phyloP scores from a whole-genome alignment of 2,329 filamentous ascomycete genomes.

The Pezicula neosporulosa region DNA sequence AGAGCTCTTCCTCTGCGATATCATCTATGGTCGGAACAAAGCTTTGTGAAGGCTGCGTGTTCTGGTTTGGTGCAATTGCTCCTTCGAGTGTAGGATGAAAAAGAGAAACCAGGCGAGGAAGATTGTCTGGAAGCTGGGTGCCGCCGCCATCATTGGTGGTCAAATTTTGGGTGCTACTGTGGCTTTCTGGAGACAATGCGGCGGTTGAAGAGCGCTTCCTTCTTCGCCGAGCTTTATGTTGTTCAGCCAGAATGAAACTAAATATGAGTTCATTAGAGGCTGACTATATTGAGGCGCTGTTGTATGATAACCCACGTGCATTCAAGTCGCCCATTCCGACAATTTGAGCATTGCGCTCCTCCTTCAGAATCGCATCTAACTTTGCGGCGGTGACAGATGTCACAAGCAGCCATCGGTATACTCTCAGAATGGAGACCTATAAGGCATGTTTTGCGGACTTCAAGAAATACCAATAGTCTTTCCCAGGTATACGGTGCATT shows the following conservation, averaged over 20 bases:
- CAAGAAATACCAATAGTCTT: too few species aligned
- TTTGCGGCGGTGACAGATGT: constrained; percentile 13
- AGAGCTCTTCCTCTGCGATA: constrained; percentile 4
- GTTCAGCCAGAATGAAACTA: background rate
- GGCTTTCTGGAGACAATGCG: background rate
- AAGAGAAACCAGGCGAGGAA: background rate
- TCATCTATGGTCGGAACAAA: constrained; percentile 1
- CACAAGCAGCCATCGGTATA: constrained; percentile 5
- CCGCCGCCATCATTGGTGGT: background rate
- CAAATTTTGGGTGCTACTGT: background rate
- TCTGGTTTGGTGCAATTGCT: background rate
- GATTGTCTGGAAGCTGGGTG: background rate
- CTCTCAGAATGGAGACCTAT: too few species aligned
- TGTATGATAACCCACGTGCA: constrained; percentile 8
- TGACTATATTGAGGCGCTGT: background rate
- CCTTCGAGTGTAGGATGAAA: background rate
- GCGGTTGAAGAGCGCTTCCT: background rate
- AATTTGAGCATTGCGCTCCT: constrained; percentile 5
- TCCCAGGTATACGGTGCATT: too few species aligned
- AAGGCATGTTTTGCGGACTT: too few species aligned
- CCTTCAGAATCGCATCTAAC: constrained; percentile 12
- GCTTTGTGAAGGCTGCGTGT: background rate
- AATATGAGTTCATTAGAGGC: background rate
- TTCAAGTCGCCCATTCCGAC: constrained; percentile 3
- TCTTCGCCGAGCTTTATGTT: background rate